phyloP scores from a whole-genome alignment of 108 stramenopile species.

The Phaeodactylum tricornutum region DNA sequence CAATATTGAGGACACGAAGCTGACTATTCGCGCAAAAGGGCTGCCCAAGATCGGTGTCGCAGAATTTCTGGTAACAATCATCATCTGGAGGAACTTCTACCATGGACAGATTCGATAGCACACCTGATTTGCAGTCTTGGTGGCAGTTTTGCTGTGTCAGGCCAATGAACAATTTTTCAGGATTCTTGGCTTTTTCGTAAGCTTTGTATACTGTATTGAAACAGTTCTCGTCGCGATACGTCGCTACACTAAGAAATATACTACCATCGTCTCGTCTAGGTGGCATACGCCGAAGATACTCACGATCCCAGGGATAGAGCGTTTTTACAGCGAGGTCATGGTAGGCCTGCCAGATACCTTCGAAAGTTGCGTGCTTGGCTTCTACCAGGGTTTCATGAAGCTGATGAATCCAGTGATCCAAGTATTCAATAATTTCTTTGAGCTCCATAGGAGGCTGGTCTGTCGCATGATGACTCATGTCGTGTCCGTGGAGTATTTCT shows the following conservation, averaged over 20 bases:
- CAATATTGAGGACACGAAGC: conserved; percentile 69
- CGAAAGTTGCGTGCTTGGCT: conserved; percentile 47
- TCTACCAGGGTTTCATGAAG: conserved; percentile 40
- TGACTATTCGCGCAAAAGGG: conserved; percentile 60
- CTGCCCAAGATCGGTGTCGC: conserved; percentile 28
- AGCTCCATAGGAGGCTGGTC: conserved; percentile 67
- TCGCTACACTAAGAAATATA: conserved; percentile 80
- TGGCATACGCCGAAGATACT: conserved; percentile 68
- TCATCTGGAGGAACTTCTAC: conserved; percentile 59
- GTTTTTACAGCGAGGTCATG: conserved; percentile 69
- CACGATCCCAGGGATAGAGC: conserved; percentile 73
- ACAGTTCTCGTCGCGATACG: conserved; percentile 84
- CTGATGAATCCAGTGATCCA: conserved; percentile 50
- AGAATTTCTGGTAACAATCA: conserved; percentile 74
- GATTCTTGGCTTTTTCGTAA: conserved; percentile 63
- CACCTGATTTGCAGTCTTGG: conserved; percentile 58
- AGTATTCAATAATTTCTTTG: conserved; percentile 48
- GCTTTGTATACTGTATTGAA: conserved; percentile 69
- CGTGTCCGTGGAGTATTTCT: conserved; percentile 46
- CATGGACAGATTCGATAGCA: conserved; percentile 44
- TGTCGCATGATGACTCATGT: conserved; percentile 7
- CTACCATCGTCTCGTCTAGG: conserved; percentile 58
- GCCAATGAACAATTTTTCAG: conserved; percentile 78
- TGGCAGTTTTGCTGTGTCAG: conserved; percentile 91
- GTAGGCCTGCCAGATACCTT: conserved; percentile 78